Base-by-base conservation (phyloP, 192 early-diverging fungal genomes). In the Coemansia sp. region DNA sequence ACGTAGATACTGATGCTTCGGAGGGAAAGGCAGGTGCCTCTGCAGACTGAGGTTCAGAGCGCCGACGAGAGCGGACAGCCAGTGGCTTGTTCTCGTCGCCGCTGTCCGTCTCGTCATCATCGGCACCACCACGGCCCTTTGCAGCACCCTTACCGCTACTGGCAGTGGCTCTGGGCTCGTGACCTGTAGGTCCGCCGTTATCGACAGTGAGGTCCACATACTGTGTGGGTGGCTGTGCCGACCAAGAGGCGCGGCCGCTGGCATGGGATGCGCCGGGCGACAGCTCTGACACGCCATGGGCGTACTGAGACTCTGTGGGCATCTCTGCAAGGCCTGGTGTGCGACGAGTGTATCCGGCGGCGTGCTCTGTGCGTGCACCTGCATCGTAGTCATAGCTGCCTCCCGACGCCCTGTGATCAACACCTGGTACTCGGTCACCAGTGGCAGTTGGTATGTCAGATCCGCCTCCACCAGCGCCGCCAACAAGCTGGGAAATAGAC, bases 401-500 rank as follows among this genome's bases (percentile, higher is more conserved):
- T 3, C 32, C 46, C 30, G 30, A 32, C 11, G 30, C 30, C 30
- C 30, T 11, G 30, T 11, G 30, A 5, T 29, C 46, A 5, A n/a
- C n/a, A n/a, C n/a, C n/a, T n/a, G n/a, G n/a, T n/a, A n/a, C n/a
- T n/a, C n/a, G n/a, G n/a, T 48, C 46, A 8, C 30, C 46, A 17
- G 10, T n/a, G 46, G 13, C 27, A 27, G 30, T 32, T 9, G 23
- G 18, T 19, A 18, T 4, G 11, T 17, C 40, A 42, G 40, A 42
- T 4, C n/a, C 40, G 2, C 4, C 42, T 4, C 4, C 24, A 24
- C 22, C 24, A 4, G 24, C 42, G 5, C 58, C 44, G 22, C 58
- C 64, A 47, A 73, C 71, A 9, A 73, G 51, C 43, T 73, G 71
- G 15, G 71, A 73, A 24, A 73, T 73, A 5, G 71, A 66, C 71